Conservation (phyloP, 495 filamentous ascomycete species). For the Articulospora tetracladia region DNA sequence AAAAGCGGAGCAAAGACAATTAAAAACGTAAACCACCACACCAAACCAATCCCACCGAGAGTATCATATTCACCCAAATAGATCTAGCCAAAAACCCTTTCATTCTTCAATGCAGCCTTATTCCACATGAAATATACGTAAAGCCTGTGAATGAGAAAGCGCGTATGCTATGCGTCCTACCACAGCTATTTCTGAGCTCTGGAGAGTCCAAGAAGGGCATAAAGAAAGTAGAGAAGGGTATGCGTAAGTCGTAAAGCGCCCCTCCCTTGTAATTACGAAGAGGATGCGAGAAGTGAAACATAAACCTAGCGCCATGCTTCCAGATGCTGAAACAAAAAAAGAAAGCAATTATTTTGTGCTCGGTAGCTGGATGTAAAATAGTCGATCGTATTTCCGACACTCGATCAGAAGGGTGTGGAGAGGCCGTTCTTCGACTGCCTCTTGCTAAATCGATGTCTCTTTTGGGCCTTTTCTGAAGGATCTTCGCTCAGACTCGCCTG, state of each 20-base stretch:
- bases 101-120: conserved; percentile 17
- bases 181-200: background rate
- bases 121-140: conserved; percentile 12
- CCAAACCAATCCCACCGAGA: background rate
- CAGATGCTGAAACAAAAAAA: conserved; percentile 20
- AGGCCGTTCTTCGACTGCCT: conserved; percentile 87
- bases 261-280: conserved; percentile 3
- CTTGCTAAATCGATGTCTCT: conserved; percentile 81
- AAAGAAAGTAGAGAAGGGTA: conserved; percentile 2
- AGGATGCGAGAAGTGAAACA: conserved; percentile 21
- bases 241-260: conserved; percentile 19
- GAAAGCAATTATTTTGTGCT: background rate
- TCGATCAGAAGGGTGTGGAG: conserved; percentile 66
- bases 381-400: background rate
- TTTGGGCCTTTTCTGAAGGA: conserved; percentile 45
- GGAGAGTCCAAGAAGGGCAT: background rate
- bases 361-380: background rate
- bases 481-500: conserved; percentile 40
- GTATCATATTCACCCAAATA: background rate
- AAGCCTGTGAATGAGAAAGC: background rate
- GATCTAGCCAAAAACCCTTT: conserved; percentile 17
- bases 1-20: background rate
- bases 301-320: conserved; percentile 22
- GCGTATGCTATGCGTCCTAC: background rate
- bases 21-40: background rate